These are phyloP conservation scores for Panus rudis DNA, from an alignment of 768 basidiomycete genomes.

Conservation along the genomic window DNA sequence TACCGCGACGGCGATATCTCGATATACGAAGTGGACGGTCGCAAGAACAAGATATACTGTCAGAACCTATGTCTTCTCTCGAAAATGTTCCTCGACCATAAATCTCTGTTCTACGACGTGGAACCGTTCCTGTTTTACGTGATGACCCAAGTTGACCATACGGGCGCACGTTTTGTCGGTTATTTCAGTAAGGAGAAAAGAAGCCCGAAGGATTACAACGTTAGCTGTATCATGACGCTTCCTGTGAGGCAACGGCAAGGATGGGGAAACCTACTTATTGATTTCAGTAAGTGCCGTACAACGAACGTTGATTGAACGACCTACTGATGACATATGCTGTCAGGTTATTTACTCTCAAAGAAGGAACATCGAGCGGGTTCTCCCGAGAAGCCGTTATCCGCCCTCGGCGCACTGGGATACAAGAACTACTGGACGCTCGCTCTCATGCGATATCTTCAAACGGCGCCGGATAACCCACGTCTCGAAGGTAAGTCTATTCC, in stretches of 20 bases:
- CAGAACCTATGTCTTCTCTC: slow-evolving; percentile 96
- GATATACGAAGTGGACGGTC: slow-evolving; percentile 96
- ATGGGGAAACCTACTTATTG: slow-evolving; percentile 95
- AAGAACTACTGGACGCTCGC: slow-evolving; percentile 90
- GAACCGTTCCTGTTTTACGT: slow-evolving; percentile 99
- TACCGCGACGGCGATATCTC: slow-evolving; percentile 86
- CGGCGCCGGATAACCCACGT: slow-evolving; percentile 50
- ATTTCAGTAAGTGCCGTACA: slow-evolving; percentile 76
- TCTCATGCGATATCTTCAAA: slow-evolving; percentile 70
- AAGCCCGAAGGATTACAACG: slow-evolving; percentile 92
- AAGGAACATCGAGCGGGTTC: slow-evolving; percentile 88
- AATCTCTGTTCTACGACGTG: slow-evolving; percentile 98
- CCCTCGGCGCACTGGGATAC: slow-evolving; percentile 90
- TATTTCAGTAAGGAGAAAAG: slow-evolving; percentile 99
- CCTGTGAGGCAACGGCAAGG: slow-evolving; percentile 92
- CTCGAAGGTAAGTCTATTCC: slow-evolving; percentile 59
- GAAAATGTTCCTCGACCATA: slow-evolving; percentile 99
- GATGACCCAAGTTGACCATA: slow-evolving; percentile 75
- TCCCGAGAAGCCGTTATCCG: slow-evolving; percentile 94
- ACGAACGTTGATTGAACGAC: not conserved
- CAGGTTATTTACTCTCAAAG: slow-evolving; percentile 93
- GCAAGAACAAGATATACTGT: slow-evolving; percentile 99
- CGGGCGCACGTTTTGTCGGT: slow-evolving; percentile 90
- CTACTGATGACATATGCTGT: not conserved
- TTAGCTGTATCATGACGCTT: slow-evolving; percentile 99